A percentile compares a stretch with the other conserved stretches of the same genome.
Conservation (phyloP, 345 rosid genomes). For the Bretschneidera sinensis region DNA sequence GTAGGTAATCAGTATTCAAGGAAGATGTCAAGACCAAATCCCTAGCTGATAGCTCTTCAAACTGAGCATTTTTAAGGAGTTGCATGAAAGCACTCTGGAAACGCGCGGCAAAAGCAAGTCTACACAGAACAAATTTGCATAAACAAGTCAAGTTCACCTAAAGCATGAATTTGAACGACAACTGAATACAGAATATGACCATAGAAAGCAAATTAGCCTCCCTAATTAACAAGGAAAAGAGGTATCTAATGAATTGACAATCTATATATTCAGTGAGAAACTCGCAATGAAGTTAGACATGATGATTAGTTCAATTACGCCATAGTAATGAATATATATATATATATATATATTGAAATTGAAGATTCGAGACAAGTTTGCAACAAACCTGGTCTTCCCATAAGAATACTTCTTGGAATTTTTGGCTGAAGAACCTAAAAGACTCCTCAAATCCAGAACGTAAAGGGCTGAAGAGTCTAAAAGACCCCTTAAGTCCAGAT, state of each 20-base stretch:
- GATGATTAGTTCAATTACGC: no score
- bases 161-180: slow-evolving; percentile 1
- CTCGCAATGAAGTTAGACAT: no score
- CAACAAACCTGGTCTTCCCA: slow-evolving; percentile 35
- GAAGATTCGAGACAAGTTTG: neutral
- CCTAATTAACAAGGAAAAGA: no score
- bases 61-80: slow-evolving; percentile 78
- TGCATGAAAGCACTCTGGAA: slow-evolving; percentile 93
- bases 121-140: slow-evolving; percentile 24
- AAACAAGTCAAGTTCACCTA: neutral
- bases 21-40: slow-evolving; percentile 88
- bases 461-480: slow-evolving; percentile 22
- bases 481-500: slow-evolving; percentile 34
- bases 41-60: slow-evolving; percentile 80
- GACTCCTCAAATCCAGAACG: slow-evolving; percentile 44
- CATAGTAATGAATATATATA: no score
- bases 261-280: no score
- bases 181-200: neutral
- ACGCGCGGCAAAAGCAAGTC: slow-evolving; percentile 72
- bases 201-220: no score
- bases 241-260: no score
- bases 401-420: slow-evolving; percentile 29
- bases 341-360: no score
- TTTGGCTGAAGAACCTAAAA: slow-evolving; percentile 42
- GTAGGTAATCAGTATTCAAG: slow-evolving; percentile 87